Evolutionary conservation across 805 yeast genomes (phyloP).

Genomic region (Starmerella powellii): DNA sequence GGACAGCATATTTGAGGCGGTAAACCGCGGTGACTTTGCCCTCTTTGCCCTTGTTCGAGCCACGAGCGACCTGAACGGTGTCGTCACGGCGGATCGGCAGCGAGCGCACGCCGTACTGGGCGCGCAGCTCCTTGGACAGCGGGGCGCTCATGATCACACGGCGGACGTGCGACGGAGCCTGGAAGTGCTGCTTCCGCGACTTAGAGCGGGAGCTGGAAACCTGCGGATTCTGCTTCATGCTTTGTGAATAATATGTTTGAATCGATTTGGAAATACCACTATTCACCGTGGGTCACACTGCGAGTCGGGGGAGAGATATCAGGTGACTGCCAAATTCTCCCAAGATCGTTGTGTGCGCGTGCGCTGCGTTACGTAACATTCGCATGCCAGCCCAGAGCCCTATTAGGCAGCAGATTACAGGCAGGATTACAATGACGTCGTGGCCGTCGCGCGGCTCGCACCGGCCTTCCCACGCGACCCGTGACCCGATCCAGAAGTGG

Average conservation of each 20-base stretch:
- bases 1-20: conserved; percentile 96
- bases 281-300: not conserved
- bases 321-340: not conserved
- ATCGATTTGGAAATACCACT: conserved; percentile 1
- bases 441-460: no score
- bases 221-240: conserved; percentile 36
- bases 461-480: no score
- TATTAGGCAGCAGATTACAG: no score
- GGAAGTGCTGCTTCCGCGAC: conserved; percentile 99
- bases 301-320: not conserved
- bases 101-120: conserved; percentile 89
- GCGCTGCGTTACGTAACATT: not conserved
- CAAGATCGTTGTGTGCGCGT: not conserved
- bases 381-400: not conserved
- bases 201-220: conserved; percentile 98
- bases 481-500: no score
- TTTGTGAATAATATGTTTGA: conserved; percentile 7
- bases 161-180: conserved; percentile 92
- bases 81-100: conserved; percentile 97
- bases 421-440: no score
- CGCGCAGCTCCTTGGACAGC: conserved; percentile 96
- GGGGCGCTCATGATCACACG: conserved; percentile 95
- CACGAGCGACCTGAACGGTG: conserved; percentile 91
- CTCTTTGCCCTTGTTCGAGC: conserved; percentile 98
- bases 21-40: conserved; percentile 95